These are phyloP conservation scores for Torulaspora globosa DNA, from an alignment of 1,139 yeast genomes.

Conservation along the genomic window DNA sequence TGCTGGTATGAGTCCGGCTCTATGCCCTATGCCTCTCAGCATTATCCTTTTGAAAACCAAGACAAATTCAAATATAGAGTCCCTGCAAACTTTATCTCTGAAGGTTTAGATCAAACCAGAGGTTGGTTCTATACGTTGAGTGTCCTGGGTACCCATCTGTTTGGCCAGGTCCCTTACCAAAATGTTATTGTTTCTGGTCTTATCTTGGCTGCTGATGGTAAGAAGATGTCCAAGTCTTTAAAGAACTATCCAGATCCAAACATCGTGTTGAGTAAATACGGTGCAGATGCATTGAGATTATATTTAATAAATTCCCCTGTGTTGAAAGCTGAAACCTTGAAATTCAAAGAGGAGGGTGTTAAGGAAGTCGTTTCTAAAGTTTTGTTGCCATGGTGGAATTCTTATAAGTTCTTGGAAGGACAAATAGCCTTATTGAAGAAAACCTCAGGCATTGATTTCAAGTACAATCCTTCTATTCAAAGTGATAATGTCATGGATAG, in stretches of 20 bases:
- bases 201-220: conserved; percentile 96
- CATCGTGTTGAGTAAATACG: conserved; percentile 75
- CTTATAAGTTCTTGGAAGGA: conserved; percentile 92
- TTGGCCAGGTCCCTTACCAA: conserved; percentile 87
- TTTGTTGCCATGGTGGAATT: conserved; percentile 96
- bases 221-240: conserved; percentile 97
- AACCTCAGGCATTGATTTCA: conserved; percentile 65
- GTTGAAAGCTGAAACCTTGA: conserved; percentile 90
- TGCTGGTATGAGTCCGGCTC: conserved; percentile 99
- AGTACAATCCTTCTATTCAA: conserved; percentile 57
- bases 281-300: conserved; percentile 96
- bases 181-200: conserved; percentile 96
- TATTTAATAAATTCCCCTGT: conserved; percentile 97
- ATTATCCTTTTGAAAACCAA: conserved; percentile 88
- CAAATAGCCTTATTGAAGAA: conserved; percentile 83
- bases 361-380: conserved; percentile 96
- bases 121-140: conserved; percentile 99
- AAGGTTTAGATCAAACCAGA: conserved; percentile 98
- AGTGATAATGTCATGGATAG: conserved; percentile 93
- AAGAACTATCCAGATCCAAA: conserved; percentile 97
- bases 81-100: conserved; percentile 97
- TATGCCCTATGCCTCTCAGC: conserved; percentile 97
- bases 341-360: conserved; percentile 97
- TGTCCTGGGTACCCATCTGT: conserved; percentile 91
- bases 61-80: conserved; percentile 65